Base-by-base conservation (phyloP, 805 yeast species). In the Hanseniaspora mollemarum region DNA sequence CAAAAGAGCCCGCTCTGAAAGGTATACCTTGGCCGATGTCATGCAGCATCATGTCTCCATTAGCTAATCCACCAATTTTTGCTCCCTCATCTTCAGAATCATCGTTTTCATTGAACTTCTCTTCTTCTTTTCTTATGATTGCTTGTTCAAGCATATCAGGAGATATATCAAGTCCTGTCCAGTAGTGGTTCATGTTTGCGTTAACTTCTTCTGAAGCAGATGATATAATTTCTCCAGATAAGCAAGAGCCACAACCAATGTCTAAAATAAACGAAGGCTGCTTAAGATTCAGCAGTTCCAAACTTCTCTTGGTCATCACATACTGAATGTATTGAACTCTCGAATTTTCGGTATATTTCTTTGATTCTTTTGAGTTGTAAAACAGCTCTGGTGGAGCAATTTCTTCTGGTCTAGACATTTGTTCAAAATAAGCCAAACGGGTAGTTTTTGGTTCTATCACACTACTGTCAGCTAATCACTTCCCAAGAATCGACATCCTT, bases 301-400 rank as follows among this genome's bases (percentile, higher is more conserved):
- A 70, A 0, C 97, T 95, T 59, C 98, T 74, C 40, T 90, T 72
- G 0, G 98, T 87, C 98, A 92, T 92, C 63, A 86, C 84, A 2
- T 97, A 97, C 67, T 92, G 98, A 60, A 92, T 92, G 63, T 88
- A 96, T 69, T 92, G 98, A 45, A 92, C 96, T 73, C 98, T 92
- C 4, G 96, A 83, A 4, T 95, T 85, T 2, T 83, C 73, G 0
- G 97, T 92, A 66, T 92, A 92, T 62, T 92, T 92, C 56, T 73
- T 72, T 0, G 97, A 84, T 66, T 92, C 98, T 1, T 78, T 67
- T 51, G 88, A 96, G 71, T 87, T 83, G 65, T 92, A 92, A 63
- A 90, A 92, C 54, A 88, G 75, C 69, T 88, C 97, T 37, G 97
- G 96, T 26, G 97, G 97, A 13, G 97, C 97, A 55, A 87, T 71